Evolutionary conservation across 805 yeast species (phyloP), one percentile per base, ranked within the genome.

Genomic region (Debaryomyces maramus): DNA sequence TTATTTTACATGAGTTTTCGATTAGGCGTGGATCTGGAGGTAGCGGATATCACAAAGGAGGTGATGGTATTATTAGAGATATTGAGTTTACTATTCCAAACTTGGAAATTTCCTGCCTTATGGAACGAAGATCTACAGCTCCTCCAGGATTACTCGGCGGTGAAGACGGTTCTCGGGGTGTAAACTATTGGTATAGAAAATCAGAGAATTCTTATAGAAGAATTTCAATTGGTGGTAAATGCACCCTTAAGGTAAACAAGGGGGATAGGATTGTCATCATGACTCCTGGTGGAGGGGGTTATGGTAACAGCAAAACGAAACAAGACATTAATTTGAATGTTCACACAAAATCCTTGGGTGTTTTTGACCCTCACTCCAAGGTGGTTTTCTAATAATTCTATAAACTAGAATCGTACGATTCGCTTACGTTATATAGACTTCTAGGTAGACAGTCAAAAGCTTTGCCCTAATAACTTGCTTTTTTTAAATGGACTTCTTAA

Each of bases 61-160:
- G 97, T 21, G 77, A 87, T 56, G 97, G 97, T 45, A 90, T 85
- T 3, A 57, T 85, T 2, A 77, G 97, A 50, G 96, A 89, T 42
- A 78, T 90, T 41, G 93, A 88, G 61, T 90, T 90, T 61, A 58
- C 65, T 2, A 58, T 55, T 37, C 42, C 55, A 50, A 22, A 22
- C 17, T 50, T 65, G 20, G 81, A 80, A 47, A 90, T 85, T 6
- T 88, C 95, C 1, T 87, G 88, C 42, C 69, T 85, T 39, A 85
- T 91, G 51, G 97, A 91, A 58, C 76, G 99, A 57, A 75, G 98
- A 52, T 81, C 86, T 2, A 63, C 78, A 43, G 83, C 90, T 1
- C 99, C 98, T 1, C 85, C 83, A 58, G 99, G 98, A 3, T 60
- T 91, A 37, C 63, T 75, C 16, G 97, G 97, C 1, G 99, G 98